A percentile compares a stretch with the other conserved stretches of the same genome.
These are phyloP conservation scores for Inosperma sp. DNA, from an alignment of 768 basidiomycete genomes.

Conservation along the genomic window DNA sequence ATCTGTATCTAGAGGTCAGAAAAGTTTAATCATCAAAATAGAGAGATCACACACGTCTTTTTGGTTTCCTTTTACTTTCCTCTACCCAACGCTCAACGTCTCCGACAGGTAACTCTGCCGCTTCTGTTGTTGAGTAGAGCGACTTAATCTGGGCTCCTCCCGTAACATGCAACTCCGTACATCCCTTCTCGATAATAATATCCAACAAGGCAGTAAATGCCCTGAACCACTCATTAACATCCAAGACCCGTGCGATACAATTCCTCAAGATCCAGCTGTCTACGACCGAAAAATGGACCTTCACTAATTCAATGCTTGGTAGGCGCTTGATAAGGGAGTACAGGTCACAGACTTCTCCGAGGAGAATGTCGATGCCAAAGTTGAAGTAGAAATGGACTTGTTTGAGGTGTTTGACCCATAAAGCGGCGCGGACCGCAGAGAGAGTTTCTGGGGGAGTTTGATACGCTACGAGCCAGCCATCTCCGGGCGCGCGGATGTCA, in stretches of 20 bases:
- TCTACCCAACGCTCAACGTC: background rate
- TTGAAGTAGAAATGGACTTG: slow-evolving; percentile 13
- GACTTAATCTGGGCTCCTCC: background rate
- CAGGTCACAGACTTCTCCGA: slow-evolving; percentile 7
- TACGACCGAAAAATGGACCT: slow-evolving; percentile 9
- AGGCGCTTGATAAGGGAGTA: slow-evolving; percentile 5
- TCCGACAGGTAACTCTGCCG: background rate
- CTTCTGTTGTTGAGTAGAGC: background rate
- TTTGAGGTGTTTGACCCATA: slow-evolving; percentile 5
- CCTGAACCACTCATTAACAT: slow-evolving; percentile 1
- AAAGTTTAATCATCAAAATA: background rate
- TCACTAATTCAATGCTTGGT: slow-evolving; percentile 6
- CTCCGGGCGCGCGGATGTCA: slow-evolving; percentile 4
- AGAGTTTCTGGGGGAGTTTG: slow-evolving; percentile 11
- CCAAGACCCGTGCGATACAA: background rate
- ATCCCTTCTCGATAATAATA: slow-evolving; percentile 1
- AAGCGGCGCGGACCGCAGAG: slow-evolving; percentile 5
- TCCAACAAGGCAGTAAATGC: slow-evolving; percentile 6
- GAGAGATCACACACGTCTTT: background rate
- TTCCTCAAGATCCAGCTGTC: background rate
- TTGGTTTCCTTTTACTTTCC: too few relatives aligned
- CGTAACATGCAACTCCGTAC: slow-evolving; percentile 5
- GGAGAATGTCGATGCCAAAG: slow-evolving; percentile 2
- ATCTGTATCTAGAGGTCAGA: too few relatives aligned
- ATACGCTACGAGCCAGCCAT: slow-evolving; percentile 12